These are phyloP conservation scores for Plasmopara muralis DNA, from an alignment of 352 stramenopile species.

Conservation along the genomic window DNA sequence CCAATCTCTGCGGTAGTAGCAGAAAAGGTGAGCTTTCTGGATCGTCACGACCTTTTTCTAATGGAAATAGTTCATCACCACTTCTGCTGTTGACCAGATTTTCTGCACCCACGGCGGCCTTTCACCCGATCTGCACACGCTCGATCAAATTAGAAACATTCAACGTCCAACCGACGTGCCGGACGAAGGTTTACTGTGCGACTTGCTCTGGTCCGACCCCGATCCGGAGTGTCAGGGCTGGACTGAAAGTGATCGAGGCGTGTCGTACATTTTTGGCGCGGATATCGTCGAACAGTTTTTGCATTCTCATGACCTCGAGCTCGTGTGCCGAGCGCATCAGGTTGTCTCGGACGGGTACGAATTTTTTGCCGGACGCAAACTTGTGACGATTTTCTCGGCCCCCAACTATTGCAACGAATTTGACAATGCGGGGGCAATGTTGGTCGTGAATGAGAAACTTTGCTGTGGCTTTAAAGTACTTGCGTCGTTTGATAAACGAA, in stretches of 20 bases:
- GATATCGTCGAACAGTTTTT: conserved; percentile 98
- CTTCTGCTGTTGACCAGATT: conserved; percentile 53
- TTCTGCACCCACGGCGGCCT: conserved; percentile 96
- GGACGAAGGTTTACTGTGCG: conserved; percentile 78
- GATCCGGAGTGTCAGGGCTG: conserved; percentile 87
- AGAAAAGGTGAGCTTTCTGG: conserved; percentile 65
- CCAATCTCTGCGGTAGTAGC: conserved; percentile 93
- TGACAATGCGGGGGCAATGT: conserved; percentile 96
- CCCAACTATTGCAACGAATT: conserved; percentile 99
- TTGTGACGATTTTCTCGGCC: conserved; percentile 99
- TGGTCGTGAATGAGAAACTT: conserved; percentile 70
- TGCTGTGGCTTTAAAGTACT: conserved; percentile 81
- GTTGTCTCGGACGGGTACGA: conserved; percentile 99
- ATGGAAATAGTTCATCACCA: too few relatives aligned
- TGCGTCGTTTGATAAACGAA: conserved; percentile 68
- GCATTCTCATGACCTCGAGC: conserved; percentile 94
- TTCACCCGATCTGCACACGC: conserved; percentile 93
- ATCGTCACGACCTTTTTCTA: too few relatives aligned
- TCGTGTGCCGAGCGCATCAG: conserved; percentile 98
- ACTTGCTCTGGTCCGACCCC: conserved; percentile 85
- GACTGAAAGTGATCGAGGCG: conserved; percentile 95
- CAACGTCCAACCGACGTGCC: conserved; percentile 76
- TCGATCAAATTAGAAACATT: conserved; percentile 95
- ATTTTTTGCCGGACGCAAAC: conserved; percentile 97
- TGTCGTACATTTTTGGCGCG: conserved; percentile 98